Evolutionary conservation across 345 rosid species (phyloP), one percentile per base, ranked within the genome.

Genomic region (Cardiospermum halicacabum): DNA sequence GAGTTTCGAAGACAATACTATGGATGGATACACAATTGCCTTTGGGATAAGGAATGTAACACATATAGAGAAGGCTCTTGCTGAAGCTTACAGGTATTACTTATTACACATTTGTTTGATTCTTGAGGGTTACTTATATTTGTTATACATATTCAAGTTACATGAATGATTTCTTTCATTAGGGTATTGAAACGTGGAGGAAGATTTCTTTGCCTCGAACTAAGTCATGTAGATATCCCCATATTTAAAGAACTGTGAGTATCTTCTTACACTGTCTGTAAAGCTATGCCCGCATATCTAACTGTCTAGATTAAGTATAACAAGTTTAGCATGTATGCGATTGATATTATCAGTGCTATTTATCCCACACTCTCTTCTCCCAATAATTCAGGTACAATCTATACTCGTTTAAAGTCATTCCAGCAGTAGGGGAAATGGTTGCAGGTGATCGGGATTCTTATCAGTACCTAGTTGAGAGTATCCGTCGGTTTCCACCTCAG

Each of bases 31-130:
- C 80, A 87, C 97, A 40, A 83, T 94, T 71, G 99, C 99, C 58
- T 94, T 94, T 80, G 99, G 99, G 57, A 94, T 94, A 48, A 85
- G 99, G 75, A 94, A 94, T 78, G 99, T 91, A 39, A 94, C 99
- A 5, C 97, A 89, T 78, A 87, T 94, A 26, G 99, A 91, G 76
- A 94, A 89, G 77, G 93, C 72, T 71, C 93, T 94, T 4, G 76
- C 89, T 30, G 99, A 94, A 79, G 99, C 97, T 56, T 78, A 89
- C 65, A 81, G 94, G 94, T 83, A 57, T 32, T 30, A n/a, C n/a
- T n/a, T n/a, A 12, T 47, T 40, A 3, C 24, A 60, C 34, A 37
- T 48, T 45, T 19, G 25, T 53, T 19, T 37, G 18, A 12, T 56
- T 34, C 3, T 22, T 12, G 3, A n/a, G 24, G 39, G 19, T 43